phyloP scores from a whole-genome alignment of 1,284 basidiomycete species.

The Fomitopsis palustris region DNA sequence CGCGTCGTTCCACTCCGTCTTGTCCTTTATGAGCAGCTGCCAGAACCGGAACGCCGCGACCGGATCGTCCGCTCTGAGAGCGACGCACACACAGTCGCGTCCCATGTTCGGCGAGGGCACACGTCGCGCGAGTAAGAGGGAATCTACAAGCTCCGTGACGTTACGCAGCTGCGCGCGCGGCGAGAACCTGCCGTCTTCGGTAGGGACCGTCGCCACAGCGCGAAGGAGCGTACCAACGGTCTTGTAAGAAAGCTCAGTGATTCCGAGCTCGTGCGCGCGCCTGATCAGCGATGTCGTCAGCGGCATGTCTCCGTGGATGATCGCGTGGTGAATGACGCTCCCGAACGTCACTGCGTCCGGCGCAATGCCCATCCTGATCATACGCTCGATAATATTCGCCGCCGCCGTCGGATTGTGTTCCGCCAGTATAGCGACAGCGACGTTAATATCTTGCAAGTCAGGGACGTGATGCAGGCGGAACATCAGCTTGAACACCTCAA shows the following conservation, averaged over 20 bases:
- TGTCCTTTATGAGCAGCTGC: slow-evolving; percentile 42
- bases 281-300: slow-evolving; percentile 42
- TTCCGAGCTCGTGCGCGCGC: slow-evolving; percentile 33
- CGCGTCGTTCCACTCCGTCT: slow-evolving; percentile 45
- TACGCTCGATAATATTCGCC: slow-evolving; percentile 42
- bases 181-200: slow-evolving; percentile 19
- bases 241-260: slow-evolving; percentile 39
- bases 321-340: slow-evolving; percentile 56
- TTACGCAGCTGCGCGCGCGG: slow-evolving; percentile 35
- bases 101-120: slow-evolving; percentile 44
- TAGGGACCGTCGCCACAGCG: slow-evolving; percentile 29
- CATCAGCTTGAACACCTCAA: slow-evolving; percentile 44
- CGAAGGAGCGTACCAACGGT: slow-evolving; percentile 47
- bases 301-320: slow-evolving; percentile 38
- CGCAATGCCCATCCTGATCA: slow-evolving; percentile 42
- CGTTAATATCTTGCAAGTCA: slow-evolving; percentile 61
- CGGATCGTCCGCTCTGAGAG: slow-evolving; percentile 45
- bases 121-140: slow-evolving; percentile 32
- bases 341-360: slow-evolving; percentile 55
- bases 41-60: slow-evolving; percentile 59
- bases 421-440: slow-evolving; percentile 53
- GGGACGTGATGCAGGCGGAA: slow-evolving; percentile 48
- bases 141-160: slow-evolving; percentile 41
- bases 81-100: slow-evolving; percentile 46
- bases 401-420: slow-evolving; percentile 44